A percentile compares a stretch with the other conserved stretches of the same genome.
Conservation (phyloP, 2,329 filamentous ascomycete genomes). For the Lojkania enalia region DNA sequence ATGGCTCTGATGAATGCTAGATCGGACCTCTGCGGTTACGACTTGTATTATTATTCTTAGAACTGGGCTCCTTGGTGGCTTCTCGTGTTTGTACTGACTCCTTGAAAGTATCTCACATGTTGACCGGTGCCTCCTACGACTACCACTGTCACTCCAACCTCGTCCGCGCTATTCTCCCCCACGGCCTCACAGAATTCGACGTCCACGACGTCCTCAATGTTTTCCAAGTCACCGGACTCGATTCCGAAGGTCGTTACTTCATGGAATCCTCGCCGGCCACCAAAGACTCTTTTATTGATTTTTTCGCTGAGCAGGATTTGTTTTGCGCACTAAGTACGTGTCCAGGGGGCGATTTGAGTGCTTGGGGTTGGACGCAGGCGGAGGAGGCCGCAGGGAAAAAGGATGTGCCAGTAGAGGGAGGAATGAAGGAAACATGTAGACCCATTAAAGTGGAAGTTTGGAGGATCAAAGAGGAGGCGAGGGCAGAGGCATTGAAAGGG, state of each 20-base stretch:
- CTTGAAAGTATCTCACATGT: conserved; percentile 66
- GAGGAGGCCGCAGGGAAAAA: conserved; percentile 61
- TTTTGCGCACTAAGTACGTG: conserved; percentile 70
- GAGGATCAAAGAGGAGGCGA: conserved; percentile 56
- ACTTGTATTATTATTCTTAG: background rate
- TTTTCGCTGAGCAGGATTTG: conserved; percentile 78
- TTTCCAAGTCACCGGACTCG: conserved; percentile 81
- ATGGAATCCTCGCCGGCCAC: conserved; percentile 56
- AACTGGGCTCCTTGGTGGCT: no score
- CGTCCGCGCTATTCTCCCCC: conserved; percentile 69
- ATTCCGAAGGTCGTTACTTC: conserved; percentile 72
- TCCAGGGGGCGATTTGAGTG: conserved; percentile 77
- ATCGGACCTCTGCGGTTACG: background rate
- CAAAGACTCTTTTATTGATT: conserved; percentile 62
- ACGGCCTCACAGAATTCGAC: conserved; percentile 70
- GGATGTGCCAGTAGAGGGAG: conserved; percentile 48
- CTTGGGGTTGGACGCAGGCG: conserved; percentile 72
- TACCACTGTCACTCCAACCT: conserved; percentile 86
- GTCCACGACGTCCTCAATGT: conserved; percentile 86
- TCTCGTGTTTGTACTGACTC: no score
- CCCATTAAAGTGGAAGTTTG: conserved; percentile 77
- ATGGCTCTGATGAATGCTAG: no score
- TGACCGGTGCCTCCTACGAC: conserved; percentile 72
- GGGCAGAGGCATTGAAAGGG: conserved; percentile 44
- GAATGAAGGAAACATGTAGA: conserved; percentile 62